A percentile compares a stretch with the other conserved stretches of the same genome.
Evolutionary conservation across 257 asterid species (phyloP).

Genomic region (Knoxia roxburghii): DNA sequence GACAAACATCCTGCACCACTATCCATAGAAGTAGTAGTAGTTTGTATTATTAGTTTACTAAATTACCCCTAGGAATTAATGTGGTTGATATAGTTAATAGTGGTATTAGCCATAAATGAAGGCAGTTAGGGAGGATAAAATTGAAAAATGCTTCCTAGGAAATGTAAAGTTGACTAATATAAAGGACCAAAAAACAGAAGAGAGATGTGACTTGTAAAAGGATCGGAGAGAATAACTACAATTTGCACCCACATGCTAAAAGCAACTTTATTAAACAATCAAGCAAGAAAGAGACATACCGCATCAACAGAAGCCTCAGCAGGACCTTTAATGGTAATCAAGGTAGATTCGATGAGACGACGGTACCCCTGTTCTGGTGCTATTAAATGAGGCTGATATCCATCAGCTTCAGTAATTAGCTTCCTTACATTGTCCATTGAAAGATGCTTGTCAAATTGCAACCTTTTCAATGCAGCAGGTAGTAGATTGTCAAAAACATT

Average conservation of each 20-base stretch:
- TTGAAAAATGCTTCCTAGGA: too few species aligned
- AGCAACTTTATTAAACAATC: not conserved
- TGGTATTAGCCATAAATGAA: too few species aligned
- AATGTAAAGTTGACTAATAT: too few species aligned
- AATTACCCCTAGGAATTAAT: too few species aligned
- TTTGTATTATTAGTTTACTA: too few species aligned
- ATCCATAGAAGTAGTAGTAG: not conserved
- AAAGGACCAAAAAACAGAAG: too few species aligned
- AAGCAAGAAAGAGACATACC: slow-evolving; percentile 34
- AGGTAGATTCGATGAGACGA: slow-evolving; percentile 90
- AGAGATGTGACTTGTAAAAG: too few species aligned
- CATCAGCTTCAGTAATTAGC: slow-evolving; percentile 96
- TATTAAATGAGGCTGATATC: slow-evolving; percentile 97
- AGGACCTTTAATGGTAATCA: slow-evolving; percentile 88
- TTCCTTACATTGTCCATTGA: slow-evolving; percentile 98
- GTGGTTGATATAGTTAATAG: too few species aligned
- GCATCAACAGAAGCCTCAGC: slow-evolving; percentile 97
- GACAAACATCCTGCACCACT: not conserved
- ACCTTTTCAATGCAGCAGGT: slow-evolving; percentile 94
- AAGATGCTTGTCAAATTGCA: slow-evolving; percentile 96
- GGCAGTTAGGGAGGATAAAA: too few species aligned
- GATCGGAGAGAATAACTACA: not conserved
- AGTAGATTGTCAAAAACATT: slow-evolving; percentile 87
- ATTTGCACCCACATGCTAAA: not conserved
- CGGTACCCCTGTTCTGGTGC: slow-evolving; percentile 99